Evolutionary conservation across 139 green algal species (phyloP).

Genomic region (Haematococcus sp.): DNA sequence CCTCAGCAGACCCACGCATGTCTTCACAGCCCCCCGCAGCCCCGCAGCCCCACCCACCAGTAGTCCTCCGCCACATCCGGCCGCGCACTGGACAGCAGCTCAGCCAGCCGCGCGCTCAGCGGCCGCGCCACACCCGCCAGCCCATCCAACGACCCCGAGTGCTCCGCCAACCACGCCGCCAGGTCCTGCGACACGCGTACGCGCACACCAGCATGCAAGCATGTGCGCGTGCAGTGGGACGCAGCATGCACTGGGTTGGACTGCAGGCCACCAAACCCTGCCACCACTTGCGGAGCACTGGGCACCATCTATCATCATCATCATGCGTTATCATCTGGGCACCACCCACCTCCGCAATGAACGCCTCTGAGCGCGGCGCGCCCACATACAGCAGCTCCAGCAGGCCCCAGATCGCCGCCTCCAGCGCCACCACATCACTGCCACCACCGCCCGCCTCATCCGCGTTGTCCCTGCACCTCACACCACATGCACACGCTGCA

Average conservation of each 20-base stretch:
- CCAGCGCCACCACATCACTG: conserved; percentile 5
- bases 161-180: conserved; percentile 17
- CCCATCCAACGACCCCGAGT: conserved; percentile 16
- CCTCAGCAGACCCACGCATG: too few relatives aligned
- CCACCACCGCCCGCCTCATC: neutral
- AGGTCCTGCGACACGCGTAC: conserved; percentile 25
- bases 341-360: conserved; percentile 41
- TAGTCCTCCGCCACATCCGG: conserved; percentile 8
- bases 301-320: too few relatives aligned
- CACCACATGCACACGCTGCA: neutral
- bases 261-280: too few relatives aligned
- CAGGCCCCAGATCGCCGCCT: conserved; percentile 41
- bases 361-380: conserved; percentile 23
- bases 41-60: neutral
- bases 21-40: too few relatives aligned
- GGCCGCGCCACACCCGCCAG: conserved; percentile 12
- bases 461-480: neutral
- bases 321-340: too few relatives aligned
- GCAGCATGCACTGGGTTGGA: too few relatives aligned
- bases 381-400: conserved; percentile 44
- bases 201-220: too few relatives aligned
- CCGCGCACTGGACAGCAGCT: conserved; percentile 4
- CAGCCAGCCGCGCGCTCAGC: conserved; percentile 28
- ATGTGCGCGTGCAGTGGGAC: too few relatives aligned
- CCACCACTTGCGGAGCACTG: too few relatives aligned